Conservation (phyloP, 768 basidiomycete genomes). For the Pleurotus pulmonarius region DNA sequence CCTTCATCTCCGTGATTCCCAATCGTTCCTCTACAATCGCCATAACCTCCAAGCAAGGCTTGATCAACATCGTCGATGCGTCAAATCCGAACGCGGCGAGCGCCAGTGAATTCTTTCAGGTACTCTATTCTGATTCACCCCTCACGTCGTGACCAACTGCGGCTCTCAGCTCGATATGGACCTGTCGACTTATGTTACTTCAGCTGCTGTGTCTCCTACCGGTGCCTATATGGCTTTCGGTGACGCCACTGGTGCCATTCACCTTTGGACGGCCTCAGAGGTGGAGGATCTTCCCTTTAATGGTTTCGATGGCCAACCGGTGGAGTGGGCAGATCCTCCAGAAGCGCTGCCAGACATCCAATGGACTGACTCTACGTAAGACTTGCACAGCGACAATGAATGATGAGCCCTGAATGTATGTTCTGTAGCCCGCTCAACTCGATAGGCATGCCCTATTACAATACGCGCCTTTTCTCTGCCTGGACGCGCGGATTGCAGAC, state of each 20-base stretch:
- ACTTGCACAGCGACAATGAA: background rate
- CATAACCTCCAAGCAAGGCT: slow-evolving; percentile 75
- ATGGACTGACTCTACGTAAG: slow-evolving; percentile 85
- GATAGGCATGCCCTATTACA: slow-evolving; percentile 87
- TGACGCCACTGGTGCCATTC: slow-evolving; percentile 80
- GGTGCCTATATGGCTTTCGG: slow-evolving; percentile 93
- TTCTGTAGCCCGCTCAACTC: slow-evolving; percentile 72
- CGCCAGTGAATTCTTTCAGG: slow-evolving; percentile 78
- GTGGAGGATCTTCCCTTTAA: slow-evolving; percentile 75
- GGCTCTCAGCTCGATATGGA: slow-evolving; percentile 52
- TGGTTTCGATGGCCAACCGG: slow-evolving; percentile 82
- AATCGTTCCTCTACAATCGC: slow-evolving; percentile 70
- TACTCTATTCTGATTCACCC: slow-evolving; percentile 20
- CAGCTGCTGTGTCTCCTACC: slow-evolving; percentile 78
- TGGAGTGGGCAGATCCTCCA: slow-evolving; percentile 80
- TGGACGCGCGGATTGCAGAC: slow-evolving; percentile 48
- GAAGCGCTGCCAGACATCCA: slow-evolving; percentile 65
- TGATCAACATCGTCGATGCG: slow-evolving; percentile 83
- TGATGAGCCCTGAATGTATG: too few species aligned
- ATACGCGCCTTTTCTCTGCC: slow-evolving; percentile 68
- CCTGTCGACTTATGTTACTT: slow-evolving; percentile 64
- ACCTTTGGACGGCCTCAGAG: slow-evolving; percentile 73
- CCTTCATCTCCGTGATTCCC: slow-evolving; percentile 80
- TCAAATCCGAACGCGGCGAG: slow-evolving; percentile 51
- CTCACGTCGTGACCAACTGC: slow-evolving; percentile 4